Evolutionary conservation across 2,329 filamentous ascomycete species (phyloP), one percentile per base, ranked within the genome.

Genomic region (Diplodia scrobiculata): DNA sequence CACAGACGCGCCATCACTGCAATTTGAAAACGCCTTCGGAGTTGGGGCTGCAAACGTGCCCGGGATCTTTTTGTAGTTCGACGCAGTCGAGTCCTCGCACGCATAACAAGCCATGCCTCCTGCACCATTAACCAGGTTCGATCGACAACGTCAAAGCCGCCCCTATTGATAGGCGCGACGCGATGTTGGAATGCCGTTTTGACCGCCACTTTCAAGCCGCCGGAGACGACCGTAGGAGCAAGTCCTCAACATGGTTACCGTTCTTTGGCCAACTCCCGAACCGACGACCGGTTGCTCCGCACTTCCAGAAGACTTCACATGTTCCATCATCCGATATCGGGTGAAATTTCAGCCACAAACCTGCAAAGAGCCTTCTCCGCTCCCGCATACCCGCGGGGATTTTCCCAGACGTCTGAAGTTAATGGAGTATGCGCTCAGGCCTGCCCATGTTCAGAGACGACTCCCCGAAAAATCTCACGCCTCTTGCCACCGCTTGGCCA

Each of bases 351-450:
- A 62, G 27, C 41, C 58, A 36, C 58, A 45, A 45, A 14, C 7
- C 58, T 45, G 17, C 27, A 50, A 34, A 11, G 58, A 62, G 45
- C 29, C 38, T 32, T 13, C 55, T 60, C 55, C 38, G 55, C 38
- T 17, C 29, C 27, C 19, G 58, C 58, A 45, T 45, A 45, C 41
- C 41, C 41, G 41, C 41, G 41, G 58, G 58, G 45, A 29, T 50
- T 50, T 50, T 62, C 10, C 7, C 25, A 47, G 58, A 62, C 58
- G 58, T 62, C 45, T 36, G 58, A 62, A 62, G 58, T 62, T 62
- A 3, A 3, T 29, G 27, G 58, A 50, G 45, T 5, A 62, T 21
- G n/a, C 36, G 41, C 19, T 50, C 58, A 47, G 34, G 41, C 41
- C 51, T 50, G 58, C 17, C 58, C 58, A 19, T 51, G 38, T 50